Base-by-base conservation (phyloP, 1,284 basidiomycete species). In the Sanguinoderma infundibulare region DNA sequence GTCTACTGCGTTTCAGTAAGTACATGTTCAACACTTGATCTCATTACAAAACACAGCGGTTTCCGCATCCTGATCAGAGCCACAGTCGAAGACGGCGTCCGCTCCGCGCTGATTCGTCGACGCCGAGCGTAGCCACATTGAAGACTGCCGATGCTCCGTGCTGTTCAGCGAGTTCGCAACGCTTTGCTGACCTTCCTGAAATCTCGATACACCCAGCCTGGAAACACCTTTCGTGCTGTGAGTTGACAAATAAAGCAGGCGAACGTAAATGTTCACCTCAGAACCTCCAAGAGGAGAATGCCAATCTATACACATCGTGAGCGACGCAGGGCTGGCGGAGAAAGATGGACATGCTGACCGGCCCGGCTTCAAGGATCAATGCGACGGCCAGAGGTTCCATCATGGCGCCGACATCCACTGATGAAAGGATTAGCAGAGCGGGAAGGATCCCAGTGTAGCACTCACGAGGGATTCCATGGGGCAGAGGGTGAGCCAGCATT, bases 51-150 rank as follows among this genome's bases (percentile, higher is more conserved):
- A 52, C 36, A 75, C 57, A 4, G 72, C 74, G 3, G 67, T 62
- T 7, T 71, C 68, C 26, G 69, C 69, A 5, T 57, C 59, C 54
- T 75, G 71, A 3, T 67, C 58, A 7, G 74, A 75, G 1, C 74
- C 74, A 20, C 74, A 75, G 57, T 77, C 76, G 59, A 74, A 74
- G 1, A 73, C 71, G 42, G 75, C 68, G 53, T 74, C 71, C 5
- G 70, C 72, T n/a, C 74, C 74, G 15, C 58, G 60, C 17, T 69
- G 69, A 4, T 61, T 50, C 3, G 75, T 76, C 66, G 5, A 44
- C 34, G 17, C 47, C 53, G 15, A 51, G 22, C 1, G 52, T 38
- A 3, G 53, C 42, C 9, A 70, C 71, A 51, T 73, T 68, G 63
- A 70, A 70, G 4, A 71, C 70, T 20, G 66, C 67, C 14, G 72